Percentiles rank a stretch among this genome's conserved stretches.
phyloP scores from a whole-genome alignment of 2,329 filamentous ascomycete genomes.

The Mycocentrospora acerina region DNA sequence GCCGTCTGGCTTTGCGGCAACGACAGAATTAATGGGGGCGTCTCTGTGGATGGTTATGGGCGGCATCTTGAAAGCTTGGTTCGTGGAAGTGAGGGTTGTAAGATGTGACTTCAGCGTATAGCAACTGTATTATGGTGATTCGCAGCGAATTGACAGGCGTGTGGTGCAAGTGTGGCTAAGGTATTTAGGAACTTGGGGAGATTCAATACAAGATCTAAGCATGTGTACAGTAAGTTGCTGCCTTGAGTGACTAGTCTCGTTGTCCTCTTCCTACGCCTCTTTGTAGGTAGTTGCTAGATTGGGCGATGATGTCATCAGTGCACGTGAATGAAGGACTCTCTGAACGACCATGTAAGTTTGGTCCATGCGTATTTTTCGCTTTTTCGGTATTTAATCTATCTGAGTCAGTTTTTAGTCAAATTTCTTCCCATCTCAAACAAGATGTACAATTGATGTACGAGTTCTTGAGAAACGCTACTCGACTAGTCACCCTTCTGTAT shows the following conservation, averaged over 20 bases:
- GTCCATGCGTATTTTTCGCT: too few species aligned
- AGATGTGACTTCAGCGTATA: background rate
- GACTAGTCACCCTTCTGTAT: too few species aligned
- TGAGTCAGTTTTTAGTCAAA: too few species aligned
- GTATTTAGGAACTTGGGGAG: background rate
- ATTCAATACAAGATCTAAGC: background rate
- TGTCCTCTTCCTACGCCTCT: slow-evolving; percentile 15
- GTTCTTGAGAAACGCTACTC: too few species aligned
- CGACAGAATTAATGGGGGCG: slow-evolving; percentile 46
- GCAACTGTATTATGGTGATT: background rate
- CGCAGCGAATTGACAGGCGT: too few species aligned
- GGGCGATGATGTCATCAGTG: slow-evolving; percentile 30
- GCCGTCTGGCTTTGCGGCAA: slow-evolving; percentile 37
- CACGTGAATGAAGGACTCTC: too few species aligned
- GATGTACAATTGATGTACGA: too few species aligned
- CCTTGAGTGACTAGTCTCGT: slow-evolving; percentile 17
- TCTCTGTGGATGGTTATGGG: slow-evolving; percentile 51
- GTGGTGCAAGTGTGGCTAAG: too few species aligned
- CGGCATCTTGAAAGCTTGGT: slow-evolving; percentile 43
- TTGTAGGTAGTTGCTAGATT: slow-evolving; percentile 21
- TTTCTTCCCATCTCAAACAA: too few species aligned
- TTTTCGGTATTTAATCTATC: too few species aligned
- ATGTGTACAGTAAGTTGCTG: slow-evolving; percentile 16
- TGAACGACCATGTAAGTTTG: too few species aligned
- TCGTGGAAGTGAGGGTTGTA: background rate